Conservation (phyloP, 2,329 filamentous ascomycete genomes). For the Ophiocordyceps camponoti-leonardi region DNA sequence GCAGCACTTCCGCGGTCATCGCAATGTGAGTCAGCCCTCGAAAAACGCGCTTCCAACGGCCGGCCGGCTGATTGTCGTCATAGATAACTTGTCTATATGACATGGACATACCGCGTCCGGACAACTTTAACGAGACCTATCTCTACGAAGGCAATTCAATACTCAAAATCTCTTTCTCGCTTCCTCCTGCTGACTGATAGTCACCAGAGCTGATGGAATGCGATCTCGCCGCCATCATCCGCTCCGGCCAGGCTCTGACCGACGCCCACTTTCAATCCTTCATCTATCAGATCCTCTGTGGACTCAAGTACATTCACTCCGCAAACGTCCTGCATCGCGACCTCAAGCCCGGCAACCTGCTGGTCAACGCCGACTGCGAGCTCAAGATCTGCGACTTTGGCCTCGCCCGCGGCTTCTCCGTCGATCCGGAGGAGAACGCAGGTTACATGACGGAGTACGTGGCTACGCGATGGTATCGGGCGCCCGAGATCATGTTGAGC, state of each 20-base stretch:
- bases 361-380: conserved; percentile 98
- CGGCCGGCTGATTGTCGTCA: background rate
- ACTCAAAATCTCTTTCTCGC: too few relatives aligned
- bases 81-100: conserved; percentile 98
- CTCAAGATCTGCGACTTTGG: conserved; percentile 99
- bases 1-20: conserved; percentile 87
- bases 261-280: conserved; percentile 99
- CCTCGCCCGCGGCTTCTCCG: conserved; percentile 86
- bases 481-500: conserved; percentile 97
- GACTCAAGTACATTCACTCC: conserved; percentile 97
- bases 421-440: conserved; percentile 94
- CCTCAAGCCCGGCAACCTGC: conserved; percentile 87
- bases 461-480: conserved; percentile 86
- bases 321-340: conserved; percentile 95
- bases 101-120: conserved; percentile 95
- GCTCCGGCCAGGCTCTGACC: conserved; percentile 89
- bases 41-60: background rate
- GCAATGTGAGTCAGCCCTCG: conserved; percentile 44
- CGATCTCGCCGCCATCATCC: conserved; percentile 92
- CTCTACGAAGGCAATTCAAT: conserved; percentile 75
- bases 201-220: conserved; percentile 90
- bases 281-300: conserved; percentile 98
- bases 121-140: conserved; percentile 98
- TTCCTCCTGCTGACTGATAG: background rate
- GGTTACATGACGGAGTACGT: conserved; percentile 99